Percentiles rank a stretch among this genome's conserved stretches.
Conservation (phyloP, 1,139 yeast species). For the Diutina catenulata region DNA sequence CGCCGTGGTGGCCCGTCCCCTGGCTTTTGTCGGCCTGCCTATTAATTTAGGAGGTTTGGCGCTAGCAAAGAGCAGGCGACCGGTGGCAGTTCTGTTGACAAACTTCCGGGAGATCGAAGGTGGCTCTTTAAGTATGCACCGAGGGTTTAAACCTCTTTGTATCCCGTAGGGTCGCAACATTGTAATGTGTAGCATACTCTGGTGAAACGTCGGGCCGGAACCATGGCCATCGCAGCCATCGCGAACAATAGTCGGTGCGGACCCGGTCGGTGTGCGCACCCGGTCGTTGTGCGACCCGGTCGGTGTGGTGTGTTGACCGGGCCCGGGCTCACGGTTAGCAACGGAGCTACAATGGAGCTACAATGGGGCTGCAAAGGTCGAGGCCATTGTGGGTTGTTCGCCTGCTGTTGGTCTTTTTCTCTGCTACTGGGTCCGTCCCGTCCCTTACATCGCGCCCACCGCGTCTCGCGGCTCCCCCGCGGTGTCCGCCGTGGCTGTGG, state of each 20-base stretch:
- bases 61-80: neutral
- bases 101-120: constrained; percentile 34
- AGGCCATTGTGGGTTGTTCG: no score
- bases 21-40: neutral
- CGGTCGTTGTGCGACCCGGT: neutral
- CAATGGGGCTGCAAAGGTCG: no score
- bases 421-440: no score
- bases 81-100: constrained; percentile 13
- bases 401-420: no score
- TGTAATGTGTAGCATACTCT: neutral
- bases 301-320: neutral
- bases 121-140: constrained; percentile 38
- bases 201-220: no score
- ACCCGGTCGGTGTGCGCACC: neutral
- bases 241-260: no score
- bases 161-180: constrained; percentile 53
- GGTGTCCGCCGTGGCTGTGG: no score
- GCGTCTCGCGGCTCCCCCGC: no score
- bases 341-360: neutral
- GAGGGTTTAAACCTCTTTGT: constrained; percentile 28
- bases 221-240: no score
- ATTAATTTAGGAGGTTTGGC: constrained; percentile 2
- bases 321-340: neutral
- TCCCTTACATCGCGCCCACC: neutral
- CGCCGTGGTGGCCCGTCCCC: no score